Base-by-base conservation (phyloP, 805 yeast genomes). In the Teunomyces gatunensis region DNA sequence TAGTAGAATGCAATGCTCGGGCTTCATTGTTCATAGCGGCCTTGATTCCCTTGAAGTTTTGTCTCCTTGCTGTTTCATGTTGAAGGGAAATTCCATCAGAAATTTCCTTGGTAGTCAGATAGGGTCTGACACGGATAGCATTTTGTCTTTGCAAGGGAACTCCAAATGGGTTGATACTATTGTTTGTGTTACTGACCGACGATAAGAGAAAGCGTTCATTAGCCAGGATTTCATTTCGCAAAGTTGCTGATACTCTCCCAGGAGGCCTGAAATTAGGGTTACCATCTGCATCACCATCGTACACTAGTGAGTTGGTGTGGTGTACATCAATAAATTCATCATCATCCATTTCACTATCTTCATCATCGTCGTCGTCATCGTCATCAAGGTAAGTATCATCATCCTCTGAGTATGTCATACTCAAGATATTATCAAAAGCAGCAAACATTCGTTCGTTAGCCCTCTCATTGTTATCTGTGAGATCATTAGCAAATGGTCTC, bases 81-180 rank as follows among this genome's bases (percentile, higher is more conserved):
- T 40, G 34, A 11, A 12, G 34, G 10, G 43, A 17, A 3, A 40
- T 20, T 4, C 21, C 43, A 9, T 40, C 32, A 13, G 34, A 3
- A 25, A 40, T 17, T 7, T 18, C 34, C 20, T 40, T 29, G 5
- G 43, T 13, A 7, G 5, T 27, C 9, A 21, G 20, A 28, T 18
- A 20, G 34, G 43, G 27, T 15, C 43, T 40, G 10, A 45, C 13
- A 12, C 71, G 49, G 3, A 69, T 58, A 5, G 73, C 73, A 49
- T 69, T 68, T 44, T 64, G 73, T 7, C 73, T 52, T 23, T 64
- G 49, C 28, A 69, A 57, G 0, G 71, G 65, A 6, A 64, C 47
- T 11, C 57, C 67, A 7, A 44, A 43, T 13, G 39, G 23, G 20
- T 47, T 39, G 11, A 12, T 4, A 21, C 9, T 13, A 20, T 12